Evolutionary conservation across 108 stramenopile genomes (phyloP).

Genomic region (Conticribra weissflogii): DNA sequence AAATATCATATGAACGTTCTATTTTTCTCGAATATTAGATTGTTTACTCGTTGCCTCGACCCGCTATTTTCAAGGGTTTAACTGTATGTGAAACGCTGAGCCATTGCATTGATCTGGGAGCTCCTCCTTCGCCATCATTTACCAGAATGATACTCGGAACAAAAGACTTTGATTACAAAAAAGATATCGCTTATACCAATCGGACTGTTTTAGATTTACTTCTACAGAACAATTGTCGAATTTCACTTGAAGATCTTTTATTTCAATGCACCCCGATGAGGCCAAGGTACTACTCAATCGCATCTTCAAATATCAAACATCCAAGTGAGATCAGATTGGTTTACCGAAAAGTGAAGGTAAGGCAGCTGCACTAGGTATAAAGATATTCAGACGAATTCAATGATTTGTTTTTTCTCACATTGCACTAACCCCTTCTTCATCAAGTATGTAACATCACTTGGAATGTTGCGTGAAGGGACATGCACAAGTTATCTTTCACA

Average conservation of each 20-base stretch:
- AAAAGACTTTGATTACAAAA: slow-evolving; percentile 62
- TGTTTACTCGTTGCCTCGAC: not conserved
- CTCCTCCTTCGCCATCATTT: slow-evolving; percentile 64
- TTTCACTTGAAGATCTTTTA: slow-evolving; percentile 70
- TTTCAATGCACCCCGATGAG: slow-evolving; percentile 59
- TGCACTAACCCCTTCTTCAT: no score
- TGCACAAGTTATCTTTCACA: slow-evolving; percentile 59
- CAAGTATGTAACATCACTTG: slow-evolving; percentile 59
- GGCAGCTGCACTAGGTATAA: not conserved
- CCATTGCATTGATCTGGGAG: slow-evolving; percentile 64
- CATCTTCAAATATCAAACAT: slow-evolving; percentile 47
- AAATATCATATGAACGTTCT: not conserved
- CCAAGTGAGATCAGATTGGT: slow-evolving; percentile 53
- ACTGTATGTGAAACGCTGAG: slow-evolving; percentile 64
- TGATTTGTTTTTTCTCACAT: no score
- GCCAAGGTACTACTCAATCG: slow-evolving; percentile 77
- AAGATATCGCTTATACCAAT: slow-evolving; percentile 58
- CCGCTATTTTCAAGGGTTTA: slow-evolving; percentile 24
- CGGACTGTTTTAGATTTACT: slow-evolving; percentile 65
- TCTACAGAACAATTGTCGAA: slow-evolving; percentile 26
- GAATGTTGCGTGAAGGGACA: slow-evolving; percentile 57
- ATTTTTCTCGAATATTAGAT: not conserved
- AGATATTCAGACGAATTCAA: no score
- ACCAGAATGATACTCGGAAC: slow-evolving; percentile 50
- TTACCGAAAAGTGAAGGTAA: slow-evolving; percentile 34